A percentile compares a stretch with the other conserved stretches of the same genome.
phyloP scores from a whole-genome alignment of 2,329 filamentous ascomycete species.

The Penicillium hordei region DNA sequence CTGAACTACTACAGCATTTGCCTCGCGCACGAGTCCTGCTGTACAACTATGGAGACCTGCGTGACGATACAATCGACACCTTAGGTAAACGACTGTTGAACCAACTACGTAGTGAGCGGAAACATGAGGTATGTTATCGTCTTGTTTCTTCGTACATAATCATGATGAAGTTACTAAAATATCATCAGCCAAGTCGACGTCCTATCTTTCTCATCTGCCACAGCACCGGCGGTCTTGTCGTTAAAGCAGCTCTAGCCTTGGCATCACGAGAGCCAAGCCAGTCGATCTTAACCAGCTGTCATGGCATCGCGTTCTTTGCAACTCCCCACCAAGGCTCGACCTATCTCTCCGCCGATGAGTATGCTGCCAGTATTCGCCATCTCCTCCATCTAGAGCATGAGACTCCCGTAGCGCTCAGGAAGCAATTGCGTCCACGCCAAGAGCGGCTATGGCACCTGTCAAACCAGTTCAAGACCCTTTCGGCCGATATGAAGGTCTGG shows the following conservation, averaged over 20 bases:
- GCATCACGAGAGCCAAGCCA: slow-evolving; percentile 30
- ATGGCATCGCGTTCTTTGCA: slow-evolving; percentile 63
- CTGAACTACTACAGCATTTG: slow-evolving; percentile 22
- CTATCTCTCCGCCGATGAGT: slow-evolving; percentile 59
- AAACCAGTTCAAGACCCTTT: slow-evolving; percentile 57
- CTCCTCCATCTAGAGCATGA: slow-evolving; percentile 54
- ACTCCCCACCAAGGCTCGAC: slow-evolving; percentile 63
- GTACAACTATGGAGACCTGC: slow-evolving; percentile 30
- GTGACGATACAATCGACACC: slow-evolving; percentile 28
- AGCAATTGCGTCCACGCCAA: slow-evolving; percentile 54
- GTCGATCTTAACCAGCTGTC: slow-evolving; percentile 56
- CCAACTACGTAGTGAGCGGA: slow-evolving; percentile 25
- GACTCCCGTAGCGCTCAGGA: slow-evolving; percentile 52
- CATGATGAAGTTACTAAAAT: neutral
- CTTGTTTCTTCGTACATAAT: neutral
- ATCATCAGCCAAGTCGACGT: slow-evolving; percentile 33
- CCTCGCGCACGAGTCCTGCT: slow-evolving; percentile 31
- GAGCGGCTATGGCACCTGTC: slow-evolving; percentile 50
- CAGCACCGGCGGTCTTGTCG: slow-evolving; percentile 61
- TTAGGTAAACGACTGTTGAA: slow-evolving; percentile 29
- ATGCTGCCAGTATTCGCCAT: slow-evolving; percentile 55
- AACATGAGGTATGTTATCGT: slow-evolving; percentile 15
- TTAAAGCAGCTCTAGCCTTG: slow-evolving; percentile 55
- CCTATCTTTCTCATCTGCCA: slow-evolving; percentile 63
- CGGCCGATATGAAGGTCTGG: slow-evolving; percentile 61